Evolutionary conservation across 306 rosid species (phyloP).

Genomic region (Phaseolus lunatus): DNA sequence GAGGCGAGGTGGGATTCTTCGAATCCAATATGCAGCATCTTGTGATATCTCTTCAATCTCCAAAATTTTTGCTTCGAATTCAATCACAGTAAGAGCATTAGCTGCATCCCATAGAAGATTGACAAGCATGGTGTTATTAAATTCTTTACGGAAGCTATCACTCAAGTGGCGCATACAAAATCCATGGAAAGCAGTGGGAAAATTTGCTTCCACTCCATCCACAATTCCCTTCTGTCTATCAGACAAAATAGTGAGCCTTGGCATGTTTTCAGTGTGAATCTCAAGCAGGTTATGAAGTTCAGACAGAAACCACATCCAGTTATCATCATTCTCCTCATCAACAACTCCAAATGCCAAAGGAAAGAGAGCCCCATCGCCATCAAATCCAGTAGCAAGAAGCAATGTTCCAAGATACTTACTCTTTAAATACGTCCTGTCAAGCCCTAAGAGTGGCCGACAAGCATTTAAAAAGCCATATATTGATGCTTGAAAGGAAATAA

Average conservation of each 20-base stretch:
- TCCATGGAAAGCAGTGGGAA: constrained; percentile 88
- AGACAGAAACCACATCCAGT: constrained; percentile 88
- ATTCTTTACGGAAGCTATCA: constrained; percentile 85
- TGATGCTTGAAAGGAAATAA: constrained; percentile 82
- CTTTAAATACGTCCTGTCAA: constrained; percentile 76
- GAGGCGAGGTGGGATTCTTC: constrained; percentile 73
- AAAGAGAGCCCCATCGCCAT: constrained; percentile 81
- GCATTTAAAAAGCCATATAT: constrained; percentile 84
- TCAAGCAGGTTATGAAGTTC: constrained; percentile 83
- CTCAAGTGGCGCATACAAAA: constrained; percentile 88
- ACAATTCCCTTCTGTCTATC: constrained; percentile 80
- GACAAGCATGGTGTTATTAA: constrained; percentile 73
- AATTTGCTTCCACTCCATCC: constrained; percentile 80
- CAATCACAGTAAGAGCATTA: constrained; percentile 72
- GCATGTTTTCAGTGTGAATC: constrained; percentile 84
- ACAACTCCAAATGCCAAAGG: constrained; percentile 87
- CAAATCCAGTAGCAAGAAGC: constrained; percentile 81
- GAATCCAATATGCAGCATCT: constrained; percentile 83
- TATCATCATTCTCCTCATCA: constrained; percentile 84
- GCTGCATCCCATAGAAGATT: constrained; percentile 86
- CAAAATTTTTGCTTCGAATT: constrained; percentile 73
- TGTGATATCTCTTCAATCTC: constrained; percentile 80
- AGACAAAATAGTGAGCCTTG: constrained; percentile 81
- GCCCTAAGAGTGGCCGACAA: constrained; percentile 82
- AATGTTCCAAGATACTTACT: constrained; percentile 81